These are phyloP conservation scores for Fusarium compactum DNA, from an alignment of 2,329 filamentous ascomycete genomes.

Conservation along the genomic window DNA sequence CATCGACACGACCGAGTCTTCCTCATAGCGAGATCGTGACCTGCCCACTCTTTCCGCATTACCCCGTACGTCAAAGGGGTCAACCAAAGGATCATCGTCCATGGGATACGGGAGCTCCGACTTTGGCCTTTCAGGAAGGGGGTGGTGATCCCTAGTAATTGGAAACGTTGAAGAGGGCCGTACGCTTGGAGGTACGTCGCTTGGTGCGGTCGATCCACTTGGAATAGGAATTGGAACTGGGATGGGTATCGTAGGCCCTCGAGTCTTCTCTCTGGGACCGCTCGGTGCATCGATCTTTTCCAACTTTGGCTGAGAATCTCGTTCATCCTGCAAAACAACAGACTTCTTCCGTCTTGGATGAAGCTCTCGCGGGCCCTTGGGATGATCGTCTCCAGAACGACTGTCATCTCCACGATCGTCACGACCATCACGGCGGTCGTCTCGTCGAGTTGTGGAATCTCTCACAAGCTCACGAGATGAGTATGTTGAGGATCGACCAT, in stretches of 20 bases:
- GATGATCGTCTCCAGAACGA: constrained; percentile 56
- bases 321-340: constrained; percentile 53
- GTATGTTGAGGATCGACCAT: constrained; percentile 24
- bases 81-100: constrained; percentile 49
- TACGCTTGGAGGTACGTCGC: constrained; percentile 32
- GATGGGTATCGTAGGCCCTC: constrained; percentile 51
- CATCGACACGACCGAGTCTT: constrained; percentile 41
- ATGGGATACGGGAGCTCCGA: constrained; percentile 54
- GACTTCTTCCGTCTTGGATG: constrained; percentile 52
- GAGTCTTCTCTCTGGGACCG: constrained; percentile 51
- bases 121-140: constrained; percentile 41
- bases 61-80: constrained; percentile 42
- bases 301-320: constrained; percentile 39
- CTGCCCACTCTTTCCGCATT: constrained; percentile 35
- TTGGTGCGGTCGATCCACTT: constrained; percentile 31
- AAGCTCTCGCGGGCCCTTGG: constrained; percentile 47
- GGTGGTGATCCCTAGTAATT: constrained; percentile 35
- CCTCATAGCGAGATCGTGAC: constrained; percentile 38
- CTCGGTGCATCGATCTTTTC: constrained; percentile 42
- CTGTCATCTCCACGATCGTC: constrained; percentile 50
- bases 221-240: constrained; percentile 47
- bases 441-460: constrained; percentile 29
- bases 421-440: constrained; percentile 38
- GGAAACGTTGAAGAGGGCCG: constrained; percentile 52
- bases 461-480: constrained; percentile 26